Conservation (phyloP, 2,329 filamentous ascomycete genomes). For the Penicillium polonicum region DNA sequence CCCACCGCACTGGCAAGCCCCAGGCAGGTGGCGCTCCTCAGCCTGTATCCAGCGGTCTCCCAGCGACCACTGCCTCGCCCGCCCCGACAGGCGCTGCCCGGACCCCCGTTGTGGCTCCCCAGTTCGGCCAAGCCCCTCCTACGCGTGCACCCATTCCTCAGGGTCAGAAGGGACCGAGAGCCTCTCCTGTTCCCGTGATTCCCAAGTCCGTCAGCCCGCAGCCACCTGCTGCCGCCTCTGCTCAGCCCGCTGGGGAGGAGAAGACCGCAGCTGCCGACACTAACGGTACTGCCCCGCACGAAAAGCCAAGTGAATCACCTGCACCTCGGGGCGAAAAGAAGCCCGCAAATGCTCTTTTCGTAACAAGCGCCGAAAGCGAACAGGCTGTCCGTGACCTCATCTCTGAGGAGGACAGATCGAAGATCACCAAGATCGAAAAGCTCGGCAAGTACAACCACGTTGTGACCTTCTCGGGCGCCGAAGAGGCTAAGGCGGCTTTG, state of each 20-base stretch:
- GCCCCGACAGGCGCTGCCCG: constrained; percentile 40
- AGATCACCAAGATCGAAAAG: constrained; percentile 71
- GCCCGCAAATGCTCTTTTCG: constrained; percentile 79
- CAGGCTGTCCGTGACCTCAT: constrained; percentile 82
- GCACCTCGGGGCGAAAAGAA: constrained; percentile 62
- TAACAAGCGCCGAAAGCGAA: constrained; percentile 80
- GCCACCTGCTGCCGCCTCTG: constrained; percentile 39
- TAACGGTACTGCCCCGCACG: constrained; percentile 53
- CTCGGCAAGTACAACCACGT: constrained; percentile 72
- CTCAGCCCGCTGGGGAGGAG: constrained; percentile 44
- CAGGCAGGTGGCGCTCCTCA: constrained; percentile 35
- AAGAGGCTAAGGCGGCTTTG: constrained; percentile 79
- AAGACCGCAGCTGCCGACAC: constrained; percentile 52
- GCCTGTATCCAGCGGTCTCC: constrained; percentile 27
- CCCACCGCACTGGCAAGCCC: constrained; percentile 87
- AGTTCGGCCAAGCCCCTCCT: constrained; percentile 44
- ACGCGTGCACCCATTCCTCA: constrained; percentile 31
- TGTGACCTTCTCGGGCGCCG: constrained; percentile 74
- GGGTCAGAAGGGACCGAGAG: constrained; percentile 34
- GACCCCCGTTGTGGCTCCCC: constrained; percentile 37
- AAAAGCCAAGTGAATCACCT: constrained; percentile 45
- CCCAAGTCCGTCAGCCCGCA: constrained; percentile 42
- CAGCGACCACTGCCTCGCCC: constrained; percentile 36
- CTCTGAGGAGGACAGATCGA: constrained; percentile 74
- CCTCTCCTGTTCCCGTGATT: constrained; percentile 44